These are phyloP conservation scores for Dactylellina leptospora DNA, from an alignment of 2,329 filamentous ascomycete genomes.

Conservation along the genomic window DNA sequence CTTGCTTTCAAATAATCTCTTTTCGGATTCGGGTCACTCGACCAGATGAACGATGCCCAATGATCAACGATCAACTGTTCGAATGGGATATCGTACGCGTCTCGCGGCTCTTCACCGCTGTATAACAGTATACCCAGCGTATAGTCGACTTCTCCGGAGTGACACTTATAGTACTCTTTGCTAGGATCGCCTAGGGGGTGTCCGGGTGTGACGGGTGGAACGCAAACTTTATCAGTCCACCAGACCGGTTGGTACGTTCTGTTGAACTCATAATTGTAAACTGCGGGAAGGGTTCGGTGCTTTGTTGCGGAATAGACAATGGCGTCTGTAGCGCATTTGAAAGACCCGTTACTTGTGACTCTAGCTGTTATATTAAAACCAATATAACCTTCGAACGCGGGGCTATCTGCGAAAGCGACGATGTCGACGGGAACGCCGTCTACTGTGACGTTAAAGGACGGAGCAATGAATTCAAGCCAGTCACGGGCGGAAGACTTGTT, in stretches of 20 bases:
- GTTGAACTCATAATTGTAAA: constrained; percentile 61
- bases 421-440: constrained; percentile 39
- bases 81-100: constrained; percentile 60
- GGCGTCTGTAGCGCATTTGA: constrained; percentile 60
- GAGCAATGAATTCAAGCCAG: constrained; percentile 52
- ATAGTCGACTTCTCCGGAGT: constrained; percentile 61
- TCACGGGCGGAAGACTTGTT: constrained; percentile 53
- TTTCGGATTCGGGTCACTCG: constrained; percentile 59
- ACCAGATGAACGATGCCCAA: constrained; percentile 59
- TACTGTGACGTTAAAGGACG: not conserved
- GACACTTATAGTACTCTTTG: constrained; percentile 62
- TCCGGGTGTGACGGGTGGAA: constrained; percentile 56
- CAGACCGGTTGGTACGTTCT: constrained; percentile 60
- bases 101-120: constrained; percentile 59
- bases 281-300: constrained; percentile 57
- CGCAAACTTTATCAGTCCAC: constrained; percentile 59
- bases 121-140: constrained; percentile 60
- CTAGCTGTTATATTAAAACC: constrained; percentile 59
- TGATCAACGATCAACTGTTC: constrained; percentile 59
- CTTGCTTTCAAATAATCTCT: constrained; percentile 58
- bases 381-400: constrained; percentile 34
- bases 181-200: constrained; percentile 60
- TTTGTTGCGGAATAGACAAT: constrained; percentile 59
- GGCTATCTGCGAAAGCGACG: constrained; percentile 46
- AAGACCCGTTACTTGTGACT: constrained; percentile 58